phyloP scores from a whole-genome alignment of 257 asterid species.

The Sherardia arvensis region DNA sequence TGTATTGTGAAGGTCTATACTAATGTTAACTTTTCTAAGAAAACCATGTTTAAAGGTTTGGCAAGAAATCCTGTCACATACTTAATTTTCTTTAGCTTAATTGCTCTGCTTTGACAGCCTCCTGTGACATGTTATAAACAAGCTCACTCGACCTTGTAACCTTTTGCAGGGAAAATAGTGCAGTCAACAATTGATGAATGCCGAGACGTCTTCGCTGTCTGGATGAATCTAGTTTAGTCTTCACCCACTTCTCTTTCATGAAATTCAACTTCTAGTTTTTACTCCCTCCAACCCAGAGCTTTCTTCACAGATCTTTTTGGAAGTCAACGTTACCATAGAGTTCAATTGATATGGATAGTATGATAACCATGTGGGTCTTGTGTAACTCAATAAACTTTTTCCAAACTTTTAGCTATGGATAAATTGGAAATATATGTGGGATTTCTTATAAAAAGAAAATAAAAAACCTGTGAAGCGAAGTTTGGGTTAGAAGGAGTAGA shows the following conservation, averaged over 20 bases:
- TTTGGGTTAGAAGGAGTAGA: not conserved
- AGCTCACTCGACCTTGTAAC: conserved; percentile 11
- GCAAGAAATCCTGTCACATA: not conserved
- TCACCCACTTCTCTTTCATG: conserved; percentile 9
- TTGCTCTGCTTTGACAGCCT: conserved; percentile 1
- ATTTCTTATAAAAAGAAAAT: too few relatives aligned
- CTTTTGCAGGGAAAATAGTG: conserved; percentile 85
- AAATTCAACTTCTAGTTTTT: not conserved
- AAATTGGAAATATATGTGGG: not conserved
- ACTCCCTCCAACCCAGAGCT: not conserved
- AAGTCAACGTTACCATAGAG: not conserved
- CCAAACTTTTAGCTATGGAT: not conserved
- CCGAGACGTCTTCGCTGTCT: conserved; percentile 67
- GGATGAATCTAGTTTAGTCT: conserved; percentile 64
- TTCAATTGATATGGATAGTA: not conserved
- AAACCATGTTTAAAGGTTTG: conserved; percentile 90
- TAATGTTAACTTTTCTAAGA: conserved; percentile 77
- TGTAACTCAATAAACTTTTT: too few relatives aligned
- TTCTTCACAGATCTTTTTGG: not conserved
- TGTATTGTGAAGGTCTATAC: conserved; percentile 65
- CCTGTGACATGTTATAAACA: not conserved
- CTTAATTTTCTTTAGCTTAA: not conserved
- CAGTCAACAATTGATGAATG: conserved; percentile 92
- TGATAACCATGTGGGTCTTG: not conserved
- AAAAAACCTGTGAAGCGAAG: not conserved